A percentile compares a stretch with the other conserved stretches of the same genome.
phyloP scores from a whole-genome alignment of 371 early-diverging fungal species.

The Apophysomyces trapeziformis region DNA sequence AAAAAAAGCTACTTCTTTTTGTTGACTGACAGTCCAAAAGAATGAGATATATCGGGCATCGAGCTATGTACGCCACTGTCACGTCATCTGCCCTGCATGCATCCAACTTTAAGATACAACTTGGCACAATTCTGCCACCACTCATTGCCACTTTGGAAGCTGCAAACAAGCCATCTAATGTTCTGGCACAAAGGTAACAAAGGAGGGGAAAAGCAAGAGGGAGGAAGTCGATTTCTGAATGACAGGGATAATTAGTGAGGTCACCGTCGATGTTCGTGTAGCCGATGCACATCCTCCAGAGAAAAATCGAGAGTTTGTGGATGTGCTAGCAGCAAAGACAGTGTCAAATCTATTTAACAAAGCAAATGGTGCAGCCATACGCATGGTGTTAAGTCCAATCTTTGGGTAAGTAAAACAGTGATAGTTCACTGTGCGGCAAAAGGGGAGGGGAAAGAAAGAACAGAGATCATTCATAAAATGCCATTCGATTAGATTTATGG shows the following conservation, averaged over 20 bases:
- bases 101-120: constrained; percentile 57
- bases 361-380: constrained; percentile 47
- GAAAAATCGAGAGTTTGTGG: constrained; percentile 24
- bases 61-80: constrained; percentile 56
- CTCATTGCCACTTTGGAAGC: constrained; percentile 51
- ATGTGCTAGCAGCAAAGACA: constrained; percentile 37
- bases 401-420: constrained; percentile 29
- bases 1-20: not conserved
- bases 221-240: not conserved
- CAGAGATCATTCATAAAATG: not conserved
- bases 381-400: constrained; percentile 48
- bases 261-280: constrained; percentile 25
- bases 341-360: constrained; percentile 33
- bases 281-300: constrained; percentile 23
- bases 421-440: too few species aligned
- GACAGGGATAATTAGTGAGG: constrained; percentile 15
- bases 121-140: constrained; percentile 60
- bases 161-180: constrained; percentile 31
- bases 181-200: constrained; percentile 29
- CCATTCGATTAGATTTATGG: constrained; percentile 40
- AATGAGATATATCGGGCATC: constrained; percentile 55
- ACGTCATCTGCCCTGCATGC: constrained; percentile 60
- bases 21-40: constrained; percentile 12
- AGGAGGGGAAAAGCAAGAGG: not conserved
- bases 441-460: too few species aligned